Percentiles rank a stretch among this genome's conserved stretches.
These are phyloP conservation scores for Colletotrichum tanaceti DNA, from an alignment of 2,329 filamentous ascomycete genomes.

Conservation along the genomic window DNA sequence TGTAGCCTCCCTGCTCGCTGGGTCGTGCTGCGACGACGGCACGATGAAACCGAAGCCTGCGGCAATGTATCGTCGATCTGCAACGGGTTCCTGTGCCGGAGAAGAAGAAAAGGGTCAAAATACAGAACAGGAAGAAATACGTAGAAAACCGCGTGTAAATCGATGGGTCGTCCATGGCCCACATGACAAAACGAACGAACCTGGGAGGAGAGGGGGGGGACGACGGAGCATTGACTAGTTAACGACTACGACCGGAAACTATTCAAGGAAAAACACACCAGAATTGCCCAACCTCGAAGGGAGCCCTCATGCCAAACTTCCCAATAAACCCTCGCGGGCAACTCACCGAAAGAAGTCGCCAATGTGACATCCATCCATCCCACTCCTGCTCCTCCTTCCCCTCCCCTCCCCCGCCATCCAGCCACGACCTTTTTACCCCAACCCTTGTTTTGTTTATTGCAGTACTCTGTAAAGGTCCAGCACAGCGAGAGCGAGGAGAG, in stretches of 20 bases:
- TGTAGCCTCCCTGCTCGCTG: background rate
- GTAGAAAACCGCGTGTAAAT: background rate
- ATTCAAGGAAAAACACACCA: background rate
- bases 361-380: background rate
- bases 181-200: background rate
- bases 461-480: background rate
- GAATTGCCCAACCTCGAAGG: background rate
- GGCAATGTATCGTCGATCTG: slow-evolving; percentile 17
- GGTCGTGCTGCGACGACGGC: background rate
- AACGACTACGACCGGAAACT: no score
- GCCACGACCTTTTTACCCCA: background rate
- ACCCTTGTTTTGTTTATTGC: background rate
- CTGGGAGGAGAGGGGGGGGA: background rate
- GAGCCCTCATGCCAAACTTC: background rate
- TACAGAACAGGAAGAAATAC: background rate
- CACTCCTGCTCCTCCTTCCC: background rate
- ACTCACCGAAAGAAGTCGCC: background rate
- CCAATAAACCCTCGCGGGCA: background rate
- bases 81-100: background rate
- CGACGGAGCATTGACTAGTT: background rate
- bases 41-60: slow-evolving; percentile 1
- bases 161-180: background rate
- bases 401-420: background rate
- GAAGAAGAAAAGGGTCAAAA: background rate
- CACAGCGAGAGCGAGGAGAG: no score